Evolutionary conservation across 106 monocot genomes (phyloP), one percentile per base, ranked within the genome.

Genomic region (Dendrobium officinale): DNA sequence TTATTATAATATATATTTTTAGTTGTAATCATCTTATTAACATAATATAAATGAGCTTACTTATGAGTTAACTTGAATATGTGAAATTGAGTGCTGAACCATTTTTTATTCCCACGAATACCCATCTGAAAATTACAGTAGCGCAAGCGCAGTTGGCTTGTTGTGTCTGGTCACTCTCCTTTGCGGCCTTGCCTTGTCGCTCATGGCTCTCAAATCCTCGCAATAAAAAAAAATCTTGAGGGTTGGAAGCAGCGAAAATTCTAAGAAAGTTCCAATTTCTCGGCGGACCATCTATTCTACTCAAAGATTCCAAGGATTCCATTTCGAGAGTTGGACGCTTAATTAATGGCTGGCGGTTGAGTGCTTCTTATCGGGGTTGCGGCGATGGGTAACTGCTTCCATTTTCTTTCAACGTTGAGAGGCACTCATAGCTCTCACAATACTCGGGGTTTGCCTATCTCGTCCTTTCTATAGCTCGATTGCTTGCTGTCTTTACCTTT

Each of bases 381-480:
- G 77, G 79, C 42, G 42, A 93, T 93, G 93, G 93, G 93, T 6
- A 93, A 93, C 76, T 93, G 93, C 78, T 77, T 89, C 77, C 56
- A 78, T 55, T 45, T 84, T 67, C 81, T 86, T 47, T 82, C 82
- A 54, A 67, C 80, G 66, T 86, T 88, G 49, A 83, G 87, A 73
- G 85, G 64, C 78, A 54, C 82, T 67, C 80, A 84, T 4, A 88
- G 77, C 79, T 74, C 82, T 75, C 80, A 85, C 27, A 86, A 67
- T 31, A 73, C 51, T 67, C 80, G 85, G 24, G 80, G 84, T 88
- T 76, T 83, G 67, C 43, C 77, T 61, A n/a, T 79, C 77, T 54
- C 48, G 42, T 75, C 47, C 2, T 41, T 18, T 44, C 73, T 42
- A 6, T 24, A 20, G 18, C 5, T 73, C 3, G 31, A 27, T 86